Conservation (phyloP, 2,329 filamentous ascomycete genomes). For the Aspergillus flavus region DNA sequence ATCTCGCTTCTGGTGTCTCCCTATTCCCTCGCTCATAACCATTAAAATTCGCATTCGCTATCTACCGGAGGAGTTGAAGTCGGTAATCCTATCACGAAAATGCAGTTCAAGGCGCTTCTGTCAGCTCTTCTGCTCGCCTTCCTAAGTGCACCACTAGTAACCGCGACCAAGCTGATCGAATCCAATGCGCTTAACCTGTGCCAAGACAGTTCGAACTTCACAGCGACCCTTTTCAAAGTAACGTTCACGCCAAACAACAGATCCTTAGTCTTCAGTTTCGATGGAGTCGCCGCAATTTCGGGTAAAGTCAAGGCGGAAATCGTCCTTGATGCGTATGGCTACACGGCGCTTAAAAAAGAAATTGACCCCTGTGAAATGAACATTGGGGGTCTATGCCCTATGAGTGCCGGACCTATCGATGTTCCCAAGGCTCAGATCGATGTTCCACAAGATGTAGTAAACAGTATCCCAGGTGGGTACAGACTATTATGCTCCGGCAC, state of each 20-base stretch:
- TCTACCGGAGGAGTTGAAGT: conserved; percentile 8
- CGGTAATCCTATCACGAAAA: conserved; percentile 24
- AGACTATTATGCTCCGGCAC: not conserved
- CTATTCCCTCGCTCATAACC: conserved; percentile 7
- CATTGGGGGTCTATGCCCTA: conserved; percentile 80
- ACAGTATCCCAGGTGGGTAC: conserved; percentile 66
- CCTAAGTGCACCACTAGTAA: conserved; percentile 51
- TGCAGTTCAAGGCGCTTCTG: conserved; percentile 38
- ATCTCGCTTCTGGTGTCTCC: conserved; percentile 4
- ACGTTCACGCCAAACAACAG: conserved; percentile 65
- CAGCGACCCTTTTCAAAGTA: conserved; percentile 84
- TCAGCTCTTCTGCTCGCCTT: conserved; percentile 44
- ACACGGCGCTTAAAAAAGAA: conserved; percentile 65
- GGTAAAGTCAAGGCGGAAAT: conserved; percentile 80
- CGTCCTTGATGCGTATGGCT: conserved; percentile 79
- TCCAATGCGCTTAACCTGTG: conserved; percentile 85
- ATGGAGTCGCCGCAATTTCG: conserved; percentile 78
- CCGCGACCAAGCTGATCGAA: conserved; percentile 69
- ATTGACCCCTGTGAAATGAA: conserved; percentile 75
- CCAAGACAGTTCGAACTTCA: conserved; percentile 80
- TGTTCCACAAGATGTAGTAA: conserved; percentile 60
- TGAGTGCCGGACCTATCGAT: conserved; percentile 81
- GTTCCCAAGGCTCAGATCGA: conserved; percentile 68
- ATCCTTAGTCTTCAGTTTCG: conserved; percentile 71
- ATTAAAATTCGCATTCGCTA: conserved; percentile 13